These are phyloP conservation scores for Rauvolfia tetraphylla DNA, from an alignment of 257 asterid species.

Conservation along the genomic window DNA sequence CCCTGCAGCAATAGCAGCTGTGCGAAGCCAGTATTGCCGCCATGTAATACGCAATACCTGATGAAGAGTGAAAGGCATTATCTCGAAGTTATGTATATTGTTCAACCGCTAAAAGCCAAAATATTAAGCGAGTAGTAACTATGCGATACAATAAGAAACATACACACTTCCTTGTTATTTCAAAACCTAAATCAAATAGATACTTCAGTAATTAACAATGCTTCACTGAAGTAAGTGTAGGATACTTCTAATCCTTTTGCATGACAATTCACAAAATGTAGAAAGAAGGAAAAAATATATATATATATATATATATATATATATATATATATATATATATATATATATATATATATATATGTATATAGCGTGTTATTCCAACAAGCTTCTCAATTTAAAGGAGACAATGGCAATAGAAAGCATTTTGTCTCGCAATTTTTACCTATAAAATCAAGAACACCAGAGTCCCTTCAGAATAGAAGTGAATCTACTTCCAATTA, in stretches of 20 bases:
- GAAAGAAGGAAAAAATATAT: no score
- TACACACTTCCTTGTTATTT: neutral
- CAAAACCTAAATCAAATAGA: neutral
- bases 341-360: no score
- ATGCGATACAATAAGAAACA: neutral
- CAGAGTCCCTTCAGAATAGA: neutral
- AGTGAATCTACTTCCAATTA: neutral
- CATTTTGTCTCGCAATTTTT: neutral
- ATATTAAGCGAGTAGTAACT: neutral
- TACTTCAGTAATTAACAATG: neutral
- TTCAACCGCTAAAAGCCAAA: neutral
- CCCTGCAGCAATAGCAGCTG: conserved; percentile 56
- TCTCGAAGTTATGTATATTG: neutral
- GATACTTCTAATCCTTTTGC: no score
- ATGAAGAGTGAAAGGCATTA: neutral
- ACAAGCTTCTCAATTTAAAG: neutral
- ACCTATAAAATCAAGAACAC: neutral
- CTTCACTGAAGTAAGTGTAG: neutral
- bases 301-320: no score
- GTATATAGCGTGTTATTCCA: neutral
- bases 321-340: no score
- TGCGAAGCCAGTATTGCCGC: conserved; percentile 67
- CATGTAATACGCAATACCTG: conserved; percentile 45
- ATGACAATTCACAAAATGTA: neutral
- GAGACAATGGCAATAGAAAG: neutral